These are phyloP conservation scores for Trichoderma gracile DNA, from an alignment of 2,329 filamentous ascomycete species.

Conservation along the genomic window DNA sequence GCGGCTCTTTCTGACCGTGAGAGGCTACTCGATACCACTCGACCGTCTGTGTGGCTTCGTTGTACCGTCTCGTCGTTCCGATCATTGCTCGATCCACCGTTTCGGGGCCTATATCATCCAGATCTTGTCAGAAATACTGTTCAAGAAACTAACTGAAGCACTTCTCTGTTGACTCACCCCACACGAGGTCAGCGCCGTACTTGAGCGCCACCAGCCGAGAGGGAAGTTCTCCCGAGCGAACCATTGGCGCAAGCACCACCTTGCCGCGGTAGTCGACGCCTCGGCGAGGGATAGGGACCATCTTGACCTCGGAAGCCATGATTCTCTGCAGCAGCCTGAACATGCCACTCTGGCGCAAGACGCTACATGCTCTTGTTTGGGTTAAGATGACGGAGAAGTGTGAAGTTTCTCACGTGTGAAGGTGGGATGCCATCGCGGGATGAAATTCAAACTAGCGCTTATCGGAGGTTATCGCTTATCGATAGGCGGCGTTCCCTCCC, in stretches of 20 bases:
- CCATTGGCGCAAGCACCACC: conserved; percentile 95
- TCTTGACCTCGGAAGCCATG: conserved; percentile 62
- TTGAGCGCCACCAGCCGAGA: conserved; percentile 85
- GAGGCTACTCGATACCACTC: conserved; percentile 81
- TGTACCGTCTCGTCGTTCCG: conserved; percentile 75
- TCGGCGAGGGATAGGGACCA: conserved; percentile 79
- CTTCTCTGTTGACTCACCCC: conserved; percentile 61
- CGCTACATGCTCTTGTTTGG: conserved; percentile 28
- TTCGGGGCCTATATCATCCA: conserved; percentile 67
- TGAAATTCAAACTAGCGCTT: conserved; percentile 10
- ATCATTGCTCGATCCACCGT: conserved; percentile 92
- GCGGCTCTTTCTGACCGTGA: conserved; percentile 62
- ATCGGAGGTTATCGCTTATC: conserved; percentile 25
- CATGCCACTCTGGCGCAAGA: conserved; percentile 33
- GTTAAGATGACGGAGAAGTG: not conserved
- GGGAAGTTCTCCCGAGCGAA: conserved; percentile 92
- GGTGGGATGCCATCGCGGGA: conserved; percentile 15
- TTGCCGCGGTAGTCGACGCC: conserved; percentile 94
- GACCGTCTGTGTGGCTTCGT: conserved; percentile 73
- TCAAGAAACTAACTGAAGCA: too few relatives aligned
- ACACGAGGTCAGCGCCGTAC: conserved; percentile 95
- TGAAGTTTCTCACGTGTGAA: too few relatives aligned
- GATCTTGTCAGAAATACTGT: conserved; percentile 9
- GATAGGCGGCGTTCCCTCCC: conserved; percentile 13
- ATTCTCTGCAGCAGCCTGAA: conserved; percentile 46